These are phyloP conservation scores for Rheum nobile DNA, from an alignment of 148 eudicot species.

Conservation along the genomic window DNA sequence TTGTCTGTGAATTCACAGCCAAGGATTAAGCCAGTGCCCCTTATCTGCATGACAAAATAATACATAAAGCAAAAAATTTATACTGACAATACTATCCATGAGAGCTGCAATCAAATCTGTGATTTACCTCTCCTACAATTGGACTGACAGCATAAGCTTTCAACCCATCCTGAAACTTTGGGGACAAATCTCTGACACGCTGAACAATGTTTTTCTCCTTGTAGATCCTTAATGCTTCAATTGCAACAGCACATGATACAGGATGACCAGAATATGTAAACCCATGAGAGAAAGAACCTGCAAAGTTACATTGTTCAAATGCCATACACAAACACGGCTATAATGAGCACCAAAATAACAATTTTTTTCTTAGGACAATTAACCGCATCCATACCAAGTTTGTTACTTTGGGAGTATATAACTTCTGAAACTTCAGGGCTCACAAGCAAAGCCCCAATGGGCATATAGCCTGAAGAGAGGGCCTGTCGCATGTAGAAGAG, in stretches of 20 bases:
- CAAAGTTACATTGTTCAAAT: not conserved
- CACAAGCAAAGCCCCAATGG: slow-evolving; percentile 91
- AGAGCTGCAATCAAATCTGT: not conserved
- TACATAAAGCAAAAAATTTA: not conserved
- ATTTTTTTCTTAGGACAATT: not conserved
- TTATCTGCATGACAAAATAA: slow-evolving; percentile 36
- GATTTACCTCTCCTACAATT: slow-evolving; percentile 82
- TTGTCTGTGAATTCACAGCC: slow-evolving; percentile 86
- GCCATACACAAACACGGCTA: not conserved
- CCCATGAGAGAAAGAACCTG: slow-evolving; percentile 87
- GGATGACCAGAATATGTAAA: slow-evolving; percentile 98
- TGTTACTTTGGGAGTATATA: slow-evolving; percentile 72
- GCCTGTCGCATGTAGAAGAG: slow-evolving; percentile 34
- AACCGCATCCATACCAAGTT: slow-evolving; percentile 52
- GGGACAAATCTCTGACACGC: slow-evolving; percentile 48
- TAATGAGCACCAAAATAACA: not conserved
- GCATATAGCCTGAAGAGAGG: slow-evolving; percentile 91
- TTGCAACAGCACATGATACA: slow-evolving; percentile 90
- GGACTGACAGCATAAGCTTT: slow-evolving; percentile 79
- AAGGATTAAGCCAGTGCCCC: slow-evolving; percentile 83
- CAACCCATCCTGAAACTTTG: slow-evolving; percentile 82
- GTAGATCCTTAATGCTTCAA: slow-evolving; percentile 81
- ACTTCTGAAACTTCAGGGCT: slow-evolving; percentile 83
- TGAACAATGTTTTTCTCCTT: slow-evolving; percentile 85
- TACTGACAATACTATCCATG: not conserved